Conservation (phyloP, 2,329 filamentous ascomycete species). For the Aureobasidium sp. region DNA sequence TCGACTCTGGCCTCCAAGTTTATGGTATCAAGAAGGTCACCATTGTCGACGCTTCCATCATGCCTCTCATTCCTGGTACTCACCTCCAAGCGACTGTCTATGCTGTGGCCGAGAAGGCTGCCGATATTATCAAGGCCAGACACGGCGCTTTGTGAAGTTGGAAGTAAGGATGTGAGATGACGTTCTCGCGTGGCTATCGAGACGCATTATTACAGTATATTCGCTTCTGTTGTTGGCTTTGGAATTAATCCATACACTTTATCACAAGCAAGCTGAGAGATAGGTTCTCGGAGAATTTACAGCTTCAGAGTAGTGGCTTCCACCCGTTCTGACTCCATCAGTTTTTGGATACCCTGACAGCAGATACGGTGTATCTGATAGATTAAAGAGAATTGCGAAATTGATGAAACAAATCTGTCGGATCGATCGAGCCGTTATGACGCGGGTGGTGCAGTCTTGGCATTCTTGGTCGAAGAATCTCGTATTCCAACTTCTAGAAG, state of each 20-base stretch:
- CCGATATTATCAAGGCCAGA: constrained; percentile 23
- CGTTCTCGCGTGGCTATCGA: constrained; percentile 22
- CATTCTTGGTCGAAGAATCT: background rate
- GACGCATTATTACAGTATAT: background rate
- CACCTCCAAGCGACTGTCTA: constrained; percentile 32
- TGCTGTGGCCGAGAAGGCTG: constrained; percentile 31
- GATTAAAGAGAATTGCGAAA: background rate
- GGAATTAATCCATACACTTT: background rate
- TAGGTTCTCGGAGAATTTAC: too few species aligned
- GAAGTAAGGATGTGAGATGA: constrained; percentile 23
- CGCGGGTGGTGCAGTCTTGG: background rate
- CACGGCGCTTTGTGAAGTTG: constrained; percentile 28
- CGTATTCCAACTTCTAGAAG: background rate
- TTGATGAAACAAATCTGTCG: background rate
- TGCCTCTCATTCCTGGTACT: constrained; percentile 29
- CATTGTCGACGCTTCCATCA: constrained; percentile 30
- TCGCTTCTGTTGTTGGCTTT: background rate
- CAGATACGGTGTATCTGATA: too few species aligned
- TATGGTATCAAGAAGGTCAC: constrained; percentile 31
- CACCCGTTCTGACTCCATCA: background rate
- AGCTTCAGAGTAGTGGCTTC: too few species aligned
- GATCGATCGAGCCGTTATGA: background rate
- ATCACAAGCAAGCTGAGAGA: too few species aligned
- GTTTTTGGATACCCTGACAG: background rate
- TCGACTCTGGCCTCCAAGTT: constrained; percentile 27